Evolutionary conservation across 2,329 filamentous ascomycete species (phyloP), one percentile per base, ranked within the genome.

Genomic region (Colletotrichum sp.): DNA sequence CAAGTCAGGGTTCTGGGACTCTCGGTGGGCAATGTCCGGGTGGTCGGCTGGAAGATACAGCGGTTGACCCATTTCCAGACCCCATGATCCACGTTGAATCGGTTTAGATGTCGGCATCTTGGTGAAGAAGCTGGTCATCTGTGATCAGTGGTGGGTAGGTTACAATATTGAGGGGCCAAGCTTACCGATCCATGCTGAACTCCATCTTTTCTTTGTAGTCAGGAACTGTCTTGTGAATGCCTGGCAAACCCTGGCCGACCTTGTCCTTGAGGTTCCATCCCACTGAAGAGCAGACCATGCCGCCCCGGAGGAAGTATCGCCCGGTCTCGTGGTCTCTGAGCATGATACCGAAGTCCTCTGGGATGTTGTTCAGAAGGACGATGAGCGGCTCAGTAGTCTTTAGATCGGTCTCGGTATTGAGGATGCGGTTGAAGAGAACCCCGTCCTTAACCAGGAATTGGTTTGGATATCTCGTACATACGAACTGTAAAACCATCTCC

Each of bases 171-270:
- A 36, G 6, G 27, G 12, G 3, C 2, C 18, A 8, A 15, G 80
- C 89, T 66, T 85, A 95, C 91, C 94, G 89, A 80, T 97, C 95
- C 93, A 98, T 96, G 55, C 94, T 96, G 77, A 95, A 94, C 48
- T 94, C 91, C 94, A 97, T 96, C 86, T 96, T 97, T 82, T 95
- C 93, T 78, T 94, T 94, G 83, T 96, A 97, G 79, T 97, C 94
- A 0, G 95, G 95, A 27, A 98, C 93, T 1, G 90, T 88, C 2
- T 85, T 85, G 81, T 98, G 95, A 76, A 98, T 96, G 73, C 92
- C 89, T 13, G 92, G 87, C 16, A 98, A 86, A 27, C 89, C 89
- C 78, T 93, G 84, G 0, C 94, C 94, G 70, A 97, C 92, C 85
- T 97, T 97, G 28, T 89, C 90, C 0, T 87, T 90, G 0, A 97